Evolutionary conservation across 176 grass and related monocot genomes (phyloP), one percentile per base, ranked within the genome.

Genomic region (Canna indica): DNA sequence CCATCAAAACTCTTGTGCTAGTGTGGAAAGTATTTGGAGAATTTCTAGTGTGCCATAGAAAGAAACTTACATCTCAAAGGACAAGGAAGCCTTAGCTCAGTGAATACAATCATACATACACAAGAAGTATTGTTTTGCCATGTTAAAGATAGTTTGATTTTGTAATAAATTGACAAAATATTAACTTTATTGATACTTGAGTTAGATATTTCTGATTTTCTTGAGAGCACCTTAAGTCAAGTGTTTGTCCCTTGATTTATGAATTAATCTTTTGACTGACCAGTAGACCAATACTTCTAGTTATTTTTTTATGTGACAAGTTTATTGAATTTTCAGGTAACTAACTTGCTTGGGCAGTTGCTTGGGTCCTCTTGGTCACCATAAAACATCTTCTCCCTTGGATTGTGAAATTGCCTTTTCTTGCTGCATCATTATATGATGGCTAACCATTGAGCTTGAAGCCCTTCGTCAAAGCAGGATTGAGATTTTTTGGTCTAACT

Each of bases 321-420:
- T 69, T 46, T 45, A 6, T 35, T 42, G 3, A 47, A 27, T 68
- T 90, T 79, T 68, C 86, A 97, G 88, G 86, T 83, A 34, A 89
- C 81, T 47, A 91, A 91, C 82, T 79, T 87, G 56, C 81, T 85
- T 54, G 79, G 88, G 47, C 88, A 85, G 52, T 79, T 92, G 77
- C 77, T 90, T 75, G 73, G 73, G 50, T 81, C 86, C 34, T 70
- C 82, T 71, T 85, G 83, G 93, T 89, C 86, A 73, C 88, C 81
- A 2, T 69, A 69, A 28, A 69, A 35, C 61, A 64, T 17, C 31
- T 64, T 22, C 31, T 34, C 32, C 8, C 14, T 2, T 64, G 61
- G 61, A 64, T 64, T 64, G 6, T 13, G 34, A 64, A 65, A 36
- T 65, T 30, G 58, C 27, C 1, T 20, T 22, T 12, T 12, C 2